Evolutionary conservation across 345 rosid species (phyloP).

Genomic region (Eutrema japonicum): DNA sequence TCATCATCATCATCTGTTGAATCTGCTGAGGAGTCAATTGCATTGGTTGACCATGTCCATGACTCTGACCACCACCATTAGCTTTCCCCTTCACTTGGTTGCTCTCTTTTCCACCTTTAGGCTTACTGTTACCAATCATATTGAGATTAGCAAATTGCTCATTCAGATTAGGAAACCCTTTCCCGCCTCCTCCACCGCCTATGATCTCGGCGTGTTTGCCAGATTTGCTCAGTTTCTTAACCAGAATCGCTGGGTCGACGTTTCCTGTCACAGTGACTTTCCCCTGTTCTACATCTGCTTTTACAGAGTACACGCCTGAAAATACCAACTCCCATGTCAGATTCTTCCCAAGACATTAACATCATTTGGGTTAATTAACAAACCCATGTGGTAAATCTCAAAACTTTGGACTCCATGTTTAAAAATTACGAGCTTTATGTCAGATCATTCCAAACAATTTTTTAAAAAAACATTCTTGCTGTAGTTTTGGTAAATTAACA

Average conservation of each 20-base stretch:
- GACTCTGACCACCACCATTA: constrained; percentile 33
- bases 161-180: constrained; percentile 48
- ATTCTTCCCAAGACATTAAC: background rate
- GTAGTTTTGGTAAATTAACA: background rate
- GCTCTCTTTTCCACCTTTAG: constrained; percentile 47
- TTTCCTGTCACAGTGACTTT: constrained; percentile 84
- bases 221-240: constrained; percentile 78
- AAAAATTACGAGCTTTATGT: constrained; percentile 7
- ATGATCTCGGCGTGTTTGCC: constrained; percentile 91
- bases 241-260: constrained; percentile 68
- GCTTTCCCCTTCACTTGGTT: constrained; percentile 33
- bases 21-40: constrained; percentile 52
- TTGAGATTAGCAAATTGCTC: constrained; percentile 36
- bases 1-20: constrained; percentile 60
- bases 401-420: background rate
- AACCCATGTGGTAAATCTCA: background rate
- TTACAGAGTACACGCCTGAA: constrained; percentile 70
- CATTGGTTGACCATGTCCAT: constrained; percentile 50
- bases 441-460: background rate
- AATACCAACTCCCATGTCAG: constrained; percentile 24
- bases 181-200: constrained; percentile 53
- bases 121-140: constrained; percentile 38
- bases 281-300: constrained; percentile 82
- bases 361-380: background rate
- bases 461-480: too few species aligned